phyloP scores from a whole-genome alignment of 306 rosid genomes.

The Hylodesmum podocarpum region DNA sequence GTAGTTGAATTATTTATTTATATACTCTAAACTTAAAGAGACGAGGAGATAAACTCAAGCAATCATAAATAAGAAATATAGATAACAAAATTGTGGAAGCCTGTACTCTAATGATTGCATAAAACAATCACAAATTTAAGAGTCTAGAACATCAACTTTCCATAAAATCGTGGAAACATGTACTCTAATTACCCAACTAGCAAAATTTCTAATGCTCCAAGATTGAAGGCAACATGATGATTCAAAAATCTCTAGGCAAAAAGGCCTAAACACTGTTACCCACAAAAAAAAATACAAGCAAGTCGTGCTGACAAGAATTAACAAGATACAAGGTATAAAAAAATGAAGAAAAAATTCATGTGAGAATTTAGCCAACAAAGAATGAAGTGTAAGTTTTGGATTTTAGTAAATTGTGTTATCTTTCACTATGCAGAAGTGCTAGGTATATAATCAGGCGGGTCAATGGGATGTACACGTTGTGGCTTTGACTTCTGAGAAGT shows the following conservation, averaged over 20 bases:
- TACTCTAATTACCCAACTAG: background rate
- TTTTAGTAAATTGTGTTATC: slow-evolving; percentile 4
- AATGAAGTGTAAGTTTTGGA: background rate
- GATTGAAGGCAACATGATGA: background rate
- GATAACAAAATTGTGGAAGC: no score
- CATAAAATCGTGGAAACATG: background rate
- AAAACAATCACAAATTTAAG: background rate
- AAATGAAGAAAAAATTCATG: background rate
- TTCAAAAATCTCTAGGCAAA: slow-evolving; percentile 2
- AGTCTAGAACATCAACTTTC: background rate
- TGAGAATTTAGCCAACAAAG: background rate
- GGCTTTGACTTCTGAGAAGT: slow-evolving; percentile 45
- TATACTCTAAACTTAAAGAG: background rate
- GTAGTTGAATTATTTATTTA: no score
- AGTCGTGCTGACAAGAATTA: background rate
- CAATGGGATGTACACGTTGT: slow-evolving; percentile 22
- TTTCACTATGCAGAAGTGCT: slow-evolving; percentile 50
- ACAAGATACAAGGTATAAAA: background rate
- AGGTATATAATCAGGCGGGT: slow-evolving; percentile 33
- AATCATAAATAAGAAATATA: background rate
- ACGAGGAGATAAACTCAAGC: background rate
- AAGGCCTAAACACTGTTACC: background rate
- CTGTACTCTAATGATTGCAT: background rate
- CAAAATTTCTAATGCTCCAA: background rate
- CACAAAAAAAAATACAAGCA: background rate